These are phyloP conservation scores for Hanseniaspora guilliermondii DNA, from an alignment of 805 yeast genomes.

Conservation along the genomic window DNA sequence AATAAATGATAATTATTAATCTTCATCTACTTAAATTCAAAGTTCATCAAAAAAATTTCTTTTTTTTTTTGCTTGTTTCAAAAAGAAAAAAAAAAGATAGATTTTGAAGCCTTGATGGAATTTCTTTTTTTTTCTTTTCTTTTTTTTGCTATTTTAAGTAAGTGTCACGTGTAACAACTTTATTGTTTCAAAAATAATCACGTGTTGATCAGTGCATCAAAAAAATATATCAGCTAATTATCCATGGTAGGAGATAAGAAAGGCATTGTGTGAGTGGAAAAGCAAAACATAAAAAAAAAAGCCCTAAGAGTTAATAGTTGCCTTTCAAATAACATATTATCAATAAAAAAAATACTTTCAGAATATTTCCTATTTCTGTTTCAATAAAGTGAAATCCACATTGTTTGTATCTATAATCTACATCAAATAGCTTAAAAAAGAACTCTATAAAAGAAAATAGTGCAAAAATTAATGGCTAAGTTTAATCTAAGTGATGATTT, in stretches of 20 bases:
- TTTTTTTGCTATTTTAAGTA: not conserved
- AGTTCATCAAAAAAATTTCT: not conserved
- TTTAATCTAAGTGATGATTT: not conserved
- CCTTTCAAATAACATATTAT: too few relatives aligned
- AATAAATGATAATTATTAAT: not conserved
- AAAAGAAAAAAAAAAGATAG: too few relatives aligned
- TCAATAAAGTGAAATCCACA: too few relatives aligned
- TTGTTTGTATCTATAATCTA: not conserved
- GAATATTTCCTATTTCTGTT: too few relatives aligned
- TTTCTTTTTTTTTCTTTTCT: slow-evolving; percentile 1
- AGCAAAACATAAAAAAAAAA: too few relatives aligned
- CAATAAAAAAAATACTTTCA: too few relatives aligned
- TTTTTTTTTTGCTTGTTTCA: not conserved
- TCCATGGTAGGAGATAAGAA: not conserved
- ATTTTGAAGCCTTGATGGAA: not conserved
- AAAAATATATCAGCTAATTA: too few relatives aligned
- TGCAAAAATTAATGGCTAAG: not conserved
- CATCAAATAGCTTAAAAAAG: not conserved
- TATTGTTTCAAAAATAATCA: not conserved
- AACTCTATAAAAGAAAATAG: not conserved
- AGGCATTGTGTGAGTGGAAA: not conserved
- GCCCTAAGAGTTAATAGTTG: too few relatives aligned
- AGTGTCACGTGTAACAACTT: not conserved
- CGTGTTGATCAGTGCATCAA: too few relatives aligned
- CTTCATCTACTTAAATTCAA: not conserved